Percentiles rank a stretch among this genome's conserved stretches.
Evolutionary conservation across 805 yeast species (phyloP).

Genomic region (Barnettozyma pratensis): DNA sequence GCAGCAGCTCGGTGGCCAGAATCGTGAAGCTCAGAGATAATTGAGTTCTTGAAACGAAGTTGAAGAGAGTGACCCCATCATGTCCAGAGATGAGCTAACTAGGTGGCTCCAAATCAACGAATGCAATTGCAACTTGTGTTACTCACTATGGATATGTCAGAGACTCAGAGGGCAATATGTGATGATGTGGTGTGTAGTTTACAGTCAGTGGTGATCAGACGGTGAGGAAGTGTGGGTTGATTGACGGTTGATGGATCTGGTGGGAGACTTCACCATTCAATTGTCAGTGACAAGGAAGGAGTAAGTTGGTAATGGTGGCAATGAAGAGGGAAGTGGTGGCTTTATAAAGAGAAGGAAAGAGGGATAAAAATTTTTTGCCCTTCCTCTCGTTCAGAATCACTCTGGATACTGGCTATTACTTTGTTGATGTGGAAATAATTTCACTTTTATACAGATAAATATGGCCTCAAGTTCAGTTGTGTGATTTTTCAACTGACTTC

Average conservation of each 20-base stretch:
- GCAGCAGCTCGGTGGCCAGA: too few relatives aligned
- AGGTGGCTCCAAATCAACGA: too few relatives aligned
- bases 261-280: too few relatives aligned
- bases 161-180: too few relatives aligned
- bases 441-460: background rate
- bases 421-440: background rate
- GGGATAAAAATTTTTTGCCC: background rate
- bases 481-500: background rate
- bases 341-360: background rate
- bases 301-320: background rate
- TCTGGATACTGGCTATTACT: background rate
- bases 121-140: too few relatives aligned
- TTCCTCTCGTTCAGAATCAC: background rate
- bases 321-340: background rate
- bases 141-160: too few relatives aligned
- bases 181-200: too few relatives aligned
- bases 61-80: too few relatives aligned
- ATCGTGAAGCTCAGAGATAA: too few relatives aligned
- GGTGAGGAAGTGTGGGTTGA: background rate
- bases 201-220: background rate
- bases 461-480: background rate
- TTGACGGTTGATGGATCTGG: background rate
- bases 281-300: background rate
- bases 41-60: too few relatives aligned
- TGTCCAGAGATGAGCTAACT: too few relatives aligned